A percentile compares a stretch with the other conserved stretches of the same genome.
Conservation (phyloP, 1,139 yeast species). For the Blastobotrys proliferans region DNA sequence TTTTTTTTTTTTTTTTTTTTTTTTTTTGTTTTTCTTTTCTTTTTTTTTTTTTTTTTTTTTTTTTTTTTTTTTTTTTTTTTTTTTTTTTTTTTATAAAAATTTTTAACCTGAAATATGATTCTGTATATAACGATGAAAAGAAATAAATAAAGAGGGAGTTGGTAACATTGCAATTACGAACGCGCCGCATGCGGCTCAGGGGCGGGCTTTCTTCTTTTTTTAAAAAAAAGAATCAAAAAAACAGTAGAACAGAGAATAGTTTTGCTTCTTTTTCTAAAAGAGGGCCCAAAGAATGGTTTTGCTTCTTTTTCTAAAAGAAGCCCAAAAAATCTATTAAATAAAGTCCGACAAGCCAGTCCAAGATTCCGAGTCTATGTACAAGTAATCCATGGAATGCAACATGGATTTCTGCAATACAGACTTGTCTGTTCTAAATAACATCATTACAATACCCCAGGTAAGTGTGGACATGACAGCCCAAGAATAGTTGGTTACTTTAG, state of each 20-base stretch:
- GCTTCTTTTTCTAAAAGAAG: background rate
- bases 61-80: conserved; percentile 1
- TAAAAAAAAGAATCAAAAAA: background rate
- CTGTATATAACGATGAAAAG: background rate
- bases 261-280: background rate
- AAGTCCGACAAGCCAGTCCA: conserved; percentile 34
- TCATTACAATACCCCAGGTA: conserved; percentile 76
- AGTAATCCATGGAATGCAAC: conserved; percentile 67
- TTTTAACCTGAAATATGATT: background rate
- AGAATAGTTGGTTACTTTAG: conserved; percentile 33
- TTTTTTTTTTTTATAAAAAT: conserved; percentile 2
- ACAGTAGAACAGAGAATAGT: background rate
- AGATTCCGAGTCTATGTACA: conserved; percentile 50
- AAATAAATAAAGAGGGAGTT: too few species aligned
- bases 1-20: conserved; percentile 1
- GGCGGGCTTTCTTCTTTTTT: background rate
- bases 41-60: conserved; percentile 9
- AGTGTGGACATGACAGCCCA: conserved; percentile 69
- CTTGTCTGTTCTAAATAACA: conserved; percentile 61
- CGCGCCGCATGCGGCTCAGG: conserved; percentile 2
- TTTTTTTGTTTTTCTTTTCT: conserved; percentile 4
- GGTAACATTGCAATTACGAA: too few species aligned
- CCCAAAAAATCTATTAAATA: conserved; percentile 12
- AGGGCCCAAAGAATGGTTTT: background rate
- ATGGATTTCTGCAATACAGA: conserved; percentile 61